Evolutionary conservation across 257 asterid species (phyloP).

Genomic region (Scutellaria baicalensis): DNA sequence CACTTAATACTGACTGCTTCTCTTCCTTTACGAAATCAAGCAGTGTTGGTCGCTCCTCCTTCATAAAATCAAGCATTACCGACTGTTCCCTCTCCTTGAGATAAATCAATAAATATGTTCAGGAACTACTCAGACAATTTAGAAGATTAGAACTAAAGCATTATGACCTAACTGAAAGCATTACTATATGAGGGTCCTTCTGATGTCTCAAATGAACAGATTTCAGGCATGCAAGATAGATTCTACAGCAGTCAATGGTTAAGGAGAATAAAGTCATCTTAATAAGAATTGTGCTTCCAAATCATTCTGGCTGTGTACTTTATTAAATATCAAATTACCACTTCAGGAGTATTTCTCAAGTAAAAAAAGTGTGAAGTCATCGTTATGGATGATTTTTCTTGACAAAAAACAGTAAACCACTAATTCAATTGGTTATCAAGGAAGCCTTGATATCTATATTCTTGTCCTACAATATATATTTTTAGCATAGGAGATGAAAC

Average conservation of each 20-base stretch:
- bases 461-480: neutral
- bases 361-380: neutral
- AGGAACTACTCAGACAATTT: slow-evolving; percentile 10
- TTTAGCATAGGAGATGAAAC: neutral
- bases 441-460: neutral
- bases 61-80: slow-evolving; percentile 14
- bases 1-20: slow-evolving; percentile 28
- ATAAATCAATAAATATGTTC: slow-evolving; percentile 3
- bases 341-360: neutral
- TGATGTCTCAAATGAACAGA: neutral
- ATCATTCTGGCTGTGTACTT: neutral
- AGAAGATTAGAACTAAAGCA: neutral
- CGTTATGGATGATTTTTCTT: neutral
- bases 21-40: slow-evolving; percentile 38
- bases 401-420: neutral
- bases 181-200: neutral
- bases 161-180: neutral
- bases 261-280: neutral
- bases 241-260: neutral
- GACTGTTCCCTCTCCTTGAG: slow-evolving; percentile 50
- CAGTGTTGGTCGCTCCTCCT: slow-evolving; percentile 19
- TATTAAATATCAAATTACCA: neutral
- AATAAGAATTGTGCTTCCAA: neutral
- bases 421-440: neutral
- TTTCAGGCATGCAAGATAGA: neutral